Evolutionary conservation across 2,329 filamentous ascomycete species (phyloP), one percentile per base, ranked within the genome.

Genomic region (Raffaelea albimanens): DNA sequence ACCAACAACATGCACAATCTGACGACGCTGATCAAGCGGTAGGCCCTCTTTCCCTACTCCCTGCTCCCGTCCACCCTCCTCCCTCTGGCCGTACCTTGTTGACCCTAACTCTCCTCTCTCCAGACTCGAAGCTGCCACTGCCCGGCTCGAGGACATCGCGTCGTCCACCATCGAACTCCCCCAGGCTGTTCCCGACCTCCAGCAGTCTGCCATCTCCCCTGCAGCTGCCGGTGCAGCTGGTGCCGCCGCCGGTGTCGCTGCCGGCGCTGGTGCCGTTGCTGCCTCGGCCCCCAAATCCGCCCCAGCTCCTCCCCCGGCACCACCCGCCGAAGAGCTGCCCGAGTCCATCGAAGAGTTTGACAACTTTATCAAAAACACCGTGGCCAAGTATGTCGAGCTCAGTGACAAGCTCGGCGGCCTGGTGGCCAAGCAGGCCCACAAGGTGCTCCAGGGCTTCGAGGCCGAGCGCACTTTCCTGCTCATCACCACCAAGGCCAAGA

Each of bases 11-110:
- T 97, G 88, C 83, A 97, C 69, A 97, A 95, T 64, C 72, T 98
- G 53, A 94, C 89, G 33, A 98, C 93, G 47, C 80, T 98, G 61
- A 96, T 98, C 72, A 98, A 98, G 78, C 82, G 93, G 93, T 97
- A 78, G 59, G 79, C n/a, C n/a, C n/a, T 52, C 45, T 51, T 5
- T 22, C 33, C 21, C 16, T 18, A 29, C 3, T 45, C 22, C 21
- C 9, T 21, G 21, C 25, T 59, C 67, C 61, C 52, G 56, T 64
- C n/a, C n/a, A n/a, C n/a, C n/a, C n/a, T n/a, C n/a, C n/a, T n/a
- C 7, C 25, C 7, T 13, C 7, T 29, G 25, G 25, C 25, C 25
- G n/a, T n/a, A 29, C 7, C 25, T 29, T 29, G 7, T 29, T 13
- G 25, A 29, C 7, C 7, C 25, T 29, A 29, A 29, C 25, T 29